Conservation (phyloP, 192 early-diverging fungal genomes). For the Podila verticillata region DNA sequence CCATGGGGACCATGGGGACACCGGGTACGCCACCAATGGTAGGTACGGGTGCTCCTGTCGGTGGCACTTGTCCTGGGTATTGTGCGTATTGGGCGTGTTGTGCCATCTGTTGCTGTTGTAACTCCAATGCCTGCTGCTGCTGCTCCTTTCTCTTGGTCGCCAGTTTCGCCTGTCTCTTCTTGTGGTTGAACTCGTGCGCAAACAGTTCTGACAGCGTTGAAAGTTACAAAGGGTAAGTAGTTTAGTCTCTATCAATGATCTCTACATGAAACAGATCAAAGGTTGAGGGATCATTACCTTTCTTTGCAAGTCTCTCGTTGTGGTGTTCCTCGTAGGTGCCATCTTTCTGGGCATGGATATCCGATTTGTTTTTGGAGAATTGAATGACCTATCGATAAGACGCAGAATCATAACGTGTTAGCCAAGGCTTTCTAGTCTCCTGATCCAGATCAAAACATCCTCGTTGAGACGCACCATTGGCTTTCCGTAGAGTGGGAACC, state of each 20-base stretch:
- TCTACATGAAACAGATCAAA: not conserved
- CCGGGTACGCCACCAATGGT: not conserved
- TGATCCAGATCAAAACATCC: too few species aligned
- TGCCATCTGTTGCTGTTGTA: slow-evolving; percentile 37
- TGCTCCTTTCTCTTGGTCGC: slow-evolving; percentile 15
- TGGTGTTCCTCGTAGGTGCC: slow-evolving; percentile 77
- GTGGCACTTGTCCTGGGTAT: slow-evolving; percentile 5
- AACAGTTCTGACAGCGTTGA: slow-evolving; percentile 21
- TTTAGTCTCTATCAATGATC: too few species aligned
- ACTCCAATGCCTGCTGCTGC: slow-evolving; percentile 19
- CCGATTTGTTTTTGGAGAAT: slow-evolving; percentile 62
- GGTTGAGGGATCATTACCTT: slow-evolving; percentile 58
- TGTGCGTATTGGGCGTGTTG: slow-evolving; percentile 17
- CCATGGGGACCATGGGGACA: slow-evolving; percentile 44
- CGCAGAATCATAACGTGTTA: not conserved
- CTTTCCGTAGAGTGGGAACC: slow-evolving; percentile 83
- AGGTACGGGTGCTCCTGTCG: slow-evolving; percentile 5
- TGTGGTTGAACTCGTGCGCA: slow-evolving; percentile 42
- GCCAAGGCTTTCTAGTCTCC: not conserved
- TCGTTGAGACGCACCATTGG: slow-evolving; percentile 70
- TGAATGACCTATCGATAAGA: slow-evolving; percentile 55
- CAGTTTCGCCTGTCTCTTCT: slow-evolving; percentile 30
- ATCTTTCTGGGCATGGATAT: slow-evolving; percentile 72
- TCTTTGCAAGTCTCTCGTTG: slow-evolving; percentile 62
- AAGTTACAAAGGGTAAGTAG: not conserved